Evolutionary conservation across 192 early-diverging fungal genomes (phyloP).

Genomic region (Phlyctochytrium bullatum): DNA sequence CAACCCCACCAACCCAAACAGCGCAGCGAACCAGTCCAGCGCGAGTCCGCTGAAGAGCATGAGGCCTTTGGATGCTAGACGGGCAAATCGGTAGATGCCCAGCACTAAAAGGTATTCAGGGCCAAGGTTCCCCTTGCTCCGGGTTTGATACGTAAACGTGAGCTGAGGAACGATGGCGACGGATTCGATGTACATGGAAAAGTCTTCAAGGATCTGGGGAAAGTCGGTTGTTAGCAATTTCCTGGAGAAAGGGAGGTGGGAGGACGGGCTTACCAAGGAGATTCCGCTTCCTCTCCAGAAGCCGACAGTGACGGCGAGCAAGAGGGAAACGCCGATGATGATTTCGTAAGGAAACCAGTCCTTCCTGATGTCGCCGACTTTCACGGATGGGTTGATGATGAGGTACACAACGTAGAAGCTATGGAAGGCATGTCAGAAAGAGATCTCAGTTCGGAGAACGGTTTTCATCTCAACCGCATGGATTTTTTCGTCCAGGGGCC

Average conservation of each 20-base stretch:
- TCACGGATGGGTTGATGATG: background rate
- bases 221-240: background rate
- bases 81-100: background rate
- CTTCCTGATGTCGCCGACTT: conserved; percentile 2
- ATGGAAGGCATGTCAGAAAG: too few species aligned
- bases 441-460: too few species aligned
- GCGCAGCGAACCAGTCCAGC: background rate
- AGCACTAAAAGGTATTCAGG: background rate
- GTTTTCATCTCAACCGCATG: too few species aligned
- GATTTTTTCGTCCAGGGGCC: too few species aligned
- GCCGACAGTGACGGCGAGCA: background rate
- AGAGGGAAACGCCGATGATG: background rate
- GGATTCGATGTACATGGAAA: conserved; percentile 8
- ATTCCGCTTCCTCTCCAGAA: background rate
- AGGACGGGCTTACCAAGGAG: background rate
- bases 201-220: background rate
- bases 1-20: background rate
- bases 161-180: conserved; percentile 4
- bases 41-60: background rate
- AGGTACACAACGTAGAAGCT: conserved; percentile 9
- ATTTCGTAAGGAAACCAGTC: conserved; percentile 3
- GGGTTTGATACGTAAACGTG: background rate
- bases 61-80: background rate
- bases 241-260: background rate
- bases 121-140: background rate